Evolutionary conservation across 2,329 filamentous ascomycete species (phyloP).

Genomic region (Pseudogymnoascus sp.): DNA sequence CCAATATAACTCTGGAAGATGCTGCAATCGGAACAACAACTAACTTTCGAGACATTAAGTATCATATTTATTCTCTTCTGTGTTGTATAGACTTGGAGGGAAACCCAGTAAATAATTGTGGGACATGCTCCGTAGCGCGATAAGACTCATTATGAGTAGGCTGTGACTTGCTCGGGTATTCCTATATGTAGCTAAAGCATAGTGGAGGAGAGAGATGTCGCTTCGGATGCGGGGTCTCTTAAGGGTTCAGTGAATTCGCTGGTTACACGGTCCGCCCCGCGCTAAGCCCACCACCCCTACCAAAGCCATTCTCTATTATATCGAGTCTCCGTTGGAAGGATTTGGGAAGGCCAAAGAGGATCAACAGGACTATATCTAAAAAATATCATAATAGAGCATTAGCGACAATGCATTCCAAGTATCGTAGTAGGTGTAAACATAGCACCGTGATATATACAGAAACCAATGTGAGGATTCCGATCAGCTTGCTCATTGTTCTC

Average conservation of each 20-base stretch:
- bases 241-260: not conserved
- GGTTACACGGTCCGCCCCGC: not conserved
- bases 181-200: not conserved
- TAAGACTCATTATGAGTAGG: slow-evolving; percentile 2
- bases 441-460: not conserved
- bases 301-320: not conserved
- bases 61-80: not conserved
- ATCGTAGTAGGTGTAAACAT: not conserved
- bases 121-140: not conserved
- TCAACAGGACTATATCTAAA: not conserved
- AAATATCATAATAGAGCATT: not conserved
- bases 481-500: not conserved
- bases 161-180: not conserved
- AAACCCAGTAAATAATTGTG: not conserved
- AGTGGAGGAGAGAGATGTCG: not conserved
- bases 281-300: not conserved
- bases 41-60: not conserved
- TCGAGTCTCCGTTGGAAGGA: not conserved
- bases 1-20: not conserved
- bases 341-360: not conserved
- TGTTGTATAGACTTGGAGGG: not conserved
- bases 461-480: not conserved
- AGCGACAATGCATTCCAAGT: not conserved
- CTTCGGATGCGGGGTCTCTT: not conserved
- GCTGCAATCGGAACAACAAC: not conserved